Evolutionary conservation across 306 rosid species (phyloP), one percentile per base, ranked within the genome.

Genomic region (Quercus alba): DNA sequence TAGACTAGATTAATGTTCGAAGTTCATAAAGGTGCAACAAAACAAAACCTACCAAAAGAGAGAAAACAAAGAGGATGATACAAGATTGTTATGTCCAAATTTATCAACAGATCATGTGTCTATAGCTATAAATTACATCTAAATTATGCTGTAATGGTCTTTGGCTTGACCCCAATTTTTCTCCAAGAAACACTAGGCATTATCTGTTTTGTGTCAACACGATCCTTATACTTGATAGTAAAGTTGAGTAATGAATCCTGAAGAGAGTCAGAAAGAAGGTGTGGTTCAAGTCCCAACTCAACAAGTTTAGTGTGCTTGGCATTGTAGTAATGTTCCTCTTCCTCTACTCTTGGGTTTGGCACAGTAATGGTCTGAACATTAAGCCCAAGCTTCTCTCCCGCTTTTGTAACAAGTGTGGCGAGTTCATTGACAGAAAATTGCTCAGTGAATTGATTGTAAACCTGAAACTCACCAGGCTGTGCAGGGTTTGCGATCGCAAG

Each of bases 311-410:
- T 94, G 90, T 91, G 97, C 82, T 89, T 94, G 81, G 97, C 94
- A 23, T 94, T 94, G 92, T 94, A 94, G 88, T 94, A 93, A 85
- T 94, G 99, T 83, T 93, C 99, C 91, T 94, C 99, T 38, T 91
- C 92, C 84, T 94, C 99, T 28, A 94, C 97, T 80, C 99, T 87
- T 23, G 99, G 99, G 90, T 93, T 94, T 82, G 97, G 97, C 74
- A 94, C 99, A 15, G 94, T 77, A 76, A 66, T 86, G 58, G 95
- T 85, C 86, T 89, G 75, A 78, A 94, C 99, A 31, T 85, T 77
- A 35, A 94, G 81, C 51, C 98, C 97, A 7, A 94, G 92, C 86
- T 94, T 94, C 83, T 89, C 87, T 21, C 97, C 99, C 0, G 92
- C 97, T 81, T 88, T 90, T 10, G 90, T 93, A 67, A 94, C 90